Evolutionary conservation across 768 basidiomycete genomes (phyloP).

Genomic region (Mycena amicta): DNA sequence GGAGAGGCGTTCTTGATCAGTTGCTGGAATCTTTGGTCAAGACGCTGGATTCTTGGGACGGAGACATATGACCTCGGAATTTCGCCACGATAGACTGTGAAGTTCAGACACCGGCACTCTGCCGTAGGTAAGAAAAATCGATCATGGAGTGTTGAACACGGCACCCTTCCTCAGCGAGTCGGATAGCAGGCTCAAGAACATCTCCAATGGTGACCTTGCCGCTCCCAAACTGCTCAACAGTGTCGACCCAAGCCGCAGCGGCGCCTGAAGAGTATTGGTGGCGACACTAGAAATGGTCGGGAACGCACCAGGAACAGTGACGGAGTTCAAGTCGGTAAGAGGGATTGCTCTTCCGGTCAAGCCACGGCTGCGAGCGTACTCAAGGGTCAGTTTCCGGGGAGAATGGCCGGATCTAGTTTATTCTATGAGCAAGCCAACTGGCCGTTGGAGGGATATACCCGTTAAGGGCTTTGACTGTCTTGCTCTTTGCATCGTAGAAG

Average conservation of each 20-base stretch:
- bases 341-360: constrained; percentile 73
- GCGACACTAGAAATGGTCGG: background rate
- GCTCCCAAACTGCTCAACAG: constrained; percentile 80
- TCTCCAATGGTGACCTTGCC: constrained; percentile 66
- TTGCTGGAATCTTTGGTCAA: constrained; percentile 27
- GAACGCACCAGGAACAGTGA: constrained; percentile 76
- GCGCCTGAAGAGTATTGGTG: constrained; percentile 53
- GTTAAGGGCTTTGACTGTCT: constrained; percentile 85
- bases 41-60: constrained; percentile 4
- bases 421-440: background rate
- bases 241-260: constrained; percentile 95
- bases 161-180: constrained; percentile 89
- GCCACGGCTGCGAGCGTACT: constrained; percentile 71
- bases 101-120: constrained; percentile 91
- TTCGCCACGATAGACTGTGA: constrained; percentile 60
- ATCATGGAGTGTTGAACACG: background rate
- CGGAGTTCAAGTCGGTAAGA: constrained; percentile 80
- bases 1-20: constrained; percentile 84
- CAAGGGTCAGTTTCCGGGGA: constrained; percentile 77
- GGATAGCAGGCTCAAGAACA: constrained; percentile 85
- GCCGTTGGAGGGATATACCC: constrained; percentile 38
- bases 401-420: constrained; percentile 84
- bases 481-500: constrained; percentile 84
- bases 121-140: background rate
- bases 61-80: constrained; percentile 50